Evolutionary conservation across 2,329 filamentous ascomycete species (phyloP).

Genomic region (Didymella arachidicola): DNA sequence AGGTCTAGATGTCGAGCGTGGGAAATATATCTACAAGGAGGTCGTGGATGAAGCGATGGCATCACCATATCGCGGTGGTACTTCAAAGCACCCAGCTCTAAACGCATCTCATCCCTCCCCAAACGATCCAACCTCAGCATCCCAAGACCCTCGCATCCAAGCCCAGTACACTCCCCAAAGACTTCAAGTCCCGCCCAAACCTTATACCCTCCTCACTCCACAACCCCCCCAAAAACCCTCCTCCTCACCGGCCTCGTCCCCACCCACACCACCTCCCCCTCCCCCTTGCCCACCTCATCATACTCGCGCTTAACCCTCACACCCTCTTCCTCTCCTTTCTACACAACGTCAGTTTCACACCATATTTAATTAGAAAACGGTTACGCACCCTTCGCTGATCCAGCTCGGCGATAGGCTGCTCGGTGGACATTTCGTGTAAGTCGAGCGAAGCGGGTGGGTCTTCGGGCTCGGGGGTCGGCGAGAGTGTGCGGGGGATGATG

Average conservation of each 20-base stretch:
- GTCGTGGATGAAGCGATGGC: no score
- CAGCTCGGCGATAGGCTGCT: neutral
- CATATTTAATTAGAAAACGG: neutral
- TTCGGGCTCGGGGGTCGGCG: neutral
- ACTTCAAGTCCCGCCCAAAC: no score
- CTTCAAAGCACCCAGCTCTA: no score
- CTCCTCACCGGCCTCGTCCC: neutral
- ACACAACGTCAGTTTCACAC: neutral
- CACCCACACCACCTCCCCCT: neutral
- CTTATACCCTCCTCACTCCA: no score
- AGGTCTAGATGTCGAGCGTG: no score
- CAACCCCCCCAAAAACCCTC: neutral
- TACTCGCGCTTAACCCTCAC: neutral
- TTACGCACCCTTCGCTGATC: neutral
- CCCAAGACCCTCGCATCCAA: no score
- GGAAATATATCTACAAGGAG: no score
- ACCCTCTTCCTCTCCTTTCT: neutral
- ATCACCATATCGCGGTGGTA: no score
- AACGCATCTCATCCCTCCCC: no score
- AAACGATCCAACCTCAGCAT: no score
- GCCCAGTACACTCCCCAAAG: no score
- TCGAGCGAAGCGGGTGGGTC: neutral
- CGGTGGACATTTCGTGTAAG: neutral
- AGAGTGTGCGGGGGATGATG: conserved; percentile 36
- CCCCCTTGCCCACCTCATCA: neutral